Conservation (phyloP, 1,139 yeast species). For the Geotrichum citri-aurantii region DNA sequence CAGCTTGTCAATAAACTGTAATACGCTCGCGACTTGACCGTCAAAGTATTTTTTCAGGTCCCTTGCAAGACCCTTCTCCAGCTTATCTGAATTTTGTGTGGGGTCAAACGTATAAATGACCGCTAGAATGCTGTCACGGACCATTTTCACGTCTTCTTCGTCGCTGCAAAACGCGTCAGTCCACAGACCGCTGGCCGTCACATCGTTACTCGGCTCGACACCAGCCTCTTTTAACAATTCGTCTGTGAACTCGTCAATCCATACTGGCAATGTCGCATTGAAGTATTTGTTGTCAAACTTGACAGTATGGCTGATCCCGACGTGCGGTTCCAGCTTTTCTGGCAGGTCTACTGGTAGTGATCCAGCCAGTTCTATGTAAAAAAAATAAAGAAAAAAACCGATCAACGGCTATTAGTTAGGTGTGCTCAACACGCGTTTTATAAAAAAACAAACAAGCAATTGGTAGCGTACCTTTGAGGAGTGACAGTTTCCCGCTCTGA, state of each 20-base stretch:
- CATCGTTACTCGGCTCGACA: background rate
- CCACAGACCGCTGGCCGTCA: slow-evolving; percentile 5
- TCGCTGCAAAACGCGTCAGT: slow-evolving; percentile 12
- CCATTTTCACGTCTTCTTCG: slow-evolving; percentile 17
- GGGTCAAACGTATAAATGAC: slow-evolving; percentile 17
- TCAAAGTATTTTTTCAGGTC: slow-evolving; percentile 5
- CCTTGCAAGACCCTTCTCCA: background rate
- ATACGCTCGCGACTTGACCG: slow-evolving; percentile 19
- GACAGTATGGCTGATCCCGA: slow-evolving; percentile 36
- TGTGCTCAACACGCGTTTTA: background rate
- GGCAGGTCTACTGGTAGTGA: slow-evolving; percentile 16
- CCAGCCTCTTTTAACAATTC: background rate
- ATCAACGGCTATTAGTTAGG: background rate
- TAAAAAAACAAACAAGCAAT: background rate
- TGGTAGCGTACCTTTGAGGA: slow-evolving; percentile 13
- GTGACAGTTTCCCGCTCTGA: slow-evolving; percentile 15
- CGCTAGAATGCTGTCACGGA: slow-evolving; percentile 16
- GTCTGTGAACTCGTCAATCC: slow-evolving; percentile 41
- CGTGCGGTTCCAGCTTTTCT: slow-evolving; percentile 24
- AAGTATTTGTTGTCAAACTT: slow-evolving; percentile 38
- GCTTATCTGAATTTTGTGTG: background rate
- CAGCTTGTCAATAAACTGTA: slow-evolving; percentile 22
- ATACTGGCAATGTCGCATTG: slow-evolving; percentile 35
- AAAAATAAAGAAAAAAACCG: background rate
- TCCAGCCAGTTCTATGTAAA: slow-evolving; percentile 13